Base-by-base conservation (phyloP, 208 protist species). In the Tetramitus jugosus region DNA sequence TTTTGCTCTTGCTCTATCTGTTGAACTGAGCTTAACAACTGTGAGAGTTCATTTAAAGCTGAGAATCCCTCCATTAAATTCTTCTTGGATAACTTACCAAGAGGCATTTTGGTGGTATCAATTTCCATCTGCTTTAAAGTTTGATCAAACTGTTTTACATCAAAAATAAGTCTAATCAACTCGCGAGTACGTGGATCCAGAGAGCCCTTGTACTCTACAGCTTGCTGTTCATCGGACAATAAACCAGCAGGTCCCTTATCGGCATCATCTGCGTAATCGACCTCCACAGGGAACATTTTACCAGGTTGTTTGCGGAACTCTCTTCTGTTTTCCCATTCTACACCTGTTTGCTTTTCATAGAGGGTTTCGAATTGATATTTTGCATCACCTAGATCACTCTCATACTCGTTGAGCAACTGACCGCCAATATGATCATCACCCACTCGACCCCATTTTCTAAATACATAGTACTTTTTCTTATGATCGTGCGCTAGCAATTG, bases 401-500 rank as follows among this genome's bases (percentile, higher is more conserved):
- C 0, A 71, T 35, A 46, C 23, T 49, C 35, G 35, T 0, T 33
- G 6, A 71, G 6, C 8, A n/a, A 49, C 10, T 46, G 0, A 23
- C 6, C 23, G 35, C 35, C 35, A 46, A 71, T 49, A 40, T 7
- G 23, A 35, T 14, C 14, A 42, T n/a, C 31, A 33, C 89, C 91
- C n/a, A 92, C 86, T 31, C 90, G 83, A 49, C 88, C 91, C 88
- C 89, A 92, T 4, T 88, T 86, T 7, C 87, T 91, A 78, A 88
- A 93, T 69, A 91, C 60, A 76, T 86, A 87, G 46, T 83, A 90
- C 8, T 61, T 20, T 10, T 52, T 69, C 7, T 64, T 33, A 64
- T 13, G 23, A 68, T 92, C 88, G 3, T 86, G 82, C 81, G 92
- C 79, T 33, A 94, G 80, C 0, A 92, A 81, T 83, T 94, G 90